Percentiles rank a stretch among this genome's conserved stretches.
Conservation (phyloP, 805 yeast species). For the Teunomyces panamensis region DNA sequence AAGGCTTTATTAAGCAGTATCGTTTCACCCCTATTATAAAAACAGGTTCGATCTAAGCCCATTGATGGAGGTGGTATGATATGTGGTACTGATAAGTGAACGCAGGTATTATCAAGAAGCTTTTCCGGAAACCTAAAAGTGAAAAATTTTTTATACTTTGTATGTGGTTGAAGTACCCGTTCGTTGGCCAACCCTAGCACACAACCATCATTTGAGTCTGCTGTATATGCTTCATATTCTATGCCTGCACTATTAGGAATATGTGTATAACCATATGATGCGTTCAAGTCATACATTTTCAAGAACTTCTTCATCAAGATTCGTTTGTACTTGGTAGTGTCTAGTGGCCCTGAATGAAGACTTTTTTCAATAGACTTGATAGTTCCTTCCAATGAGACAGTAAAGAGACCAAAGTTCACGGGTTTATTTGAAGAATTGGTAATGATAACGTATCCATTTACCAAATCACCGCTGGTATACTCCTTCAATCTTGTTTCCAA, state of each 20-base stretch:
- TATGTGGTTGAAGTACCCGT: slow-evolving; percentile 47
- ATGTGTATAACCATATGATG: slow-evolving; percentile 48
- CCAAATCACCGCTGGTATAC: slow-evolving; percentile 40
- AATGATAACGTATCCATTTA: slow-evolving; percentile 45
- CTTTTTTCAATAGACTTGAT: slow-evolving; percentile 31
- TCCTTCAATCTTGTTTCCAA: slow-evolving; percentile 46
- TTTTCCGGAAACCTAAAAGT: slow-evolving; percentile 56
- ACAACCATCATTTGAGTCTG: slow-evolving; percentile 47
- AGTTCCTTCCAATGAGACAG: slow-evolving; percentile 31
- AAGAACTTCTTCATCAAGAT: slow-evolving; percentile 48
- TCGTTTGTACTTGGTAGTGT: slow-evolving; percentile 21
- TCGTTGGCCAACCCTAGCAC: slow-evolving; percentile 48
- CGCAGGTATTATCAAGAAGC: slow-evolving; percentile 51
- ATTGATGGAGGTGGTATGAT: slow-evolving; percentile 42
- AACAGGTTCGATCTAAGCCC: slow-evolving; percentile 40
- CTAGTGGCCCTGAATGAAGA: slow-evolving; percentile 9
- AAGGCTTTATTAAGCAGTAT: slow-evolving; percentile 38
- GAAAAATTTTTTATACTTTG: slow-evolving; percentile 55
- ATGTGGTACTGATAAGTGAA: slow-evolving; percentile 40
- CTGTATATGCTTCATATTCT: slow-evolving; percentile 41
- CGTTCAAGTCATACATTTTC: slow-evolving; percentile 60
- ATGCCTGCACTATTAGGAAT: slow-evolving; percentile 53
- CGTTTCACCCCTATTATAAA: slow-evolving; percentile 30
- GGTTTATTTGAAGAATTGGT: slow-evolving; percentile 45
- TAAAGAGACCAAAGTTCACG: slow-evolving; percentile 42